Conservation (phyloP, 805 yeast genomes). For the Candida silvicultrix region DNA sequence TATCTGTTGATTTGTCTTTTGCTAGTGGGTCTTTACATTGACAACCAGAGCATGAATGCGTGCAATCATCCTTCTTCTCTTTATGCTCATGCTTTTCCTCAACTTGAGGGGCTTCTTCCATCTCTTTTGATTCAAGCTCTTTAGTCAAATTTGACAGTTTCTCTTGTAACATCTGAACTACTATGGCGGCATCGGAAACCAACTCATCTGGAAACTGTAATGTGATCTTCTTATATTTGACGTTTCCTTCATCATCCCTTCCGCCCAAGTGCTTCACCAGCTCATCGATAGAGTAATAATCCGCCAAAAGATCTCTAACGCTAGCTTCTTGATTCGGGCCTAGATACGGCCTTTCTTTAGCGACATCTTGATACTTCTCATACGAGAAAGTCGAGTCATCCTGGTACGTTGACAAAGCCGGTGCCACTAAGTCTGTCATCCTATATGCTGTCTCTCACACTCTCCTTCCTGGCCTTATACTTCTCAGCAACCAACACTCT, state of each 20-base stretch:
- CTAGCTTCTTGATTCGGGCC: slow-evolving; percentile 20
- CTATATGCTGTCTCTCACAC: too few relatives aligned
- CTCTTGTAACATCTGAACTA: slow-evolving; percentile 49
- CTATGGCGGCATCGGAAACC: slow-evolving; percentile 70
- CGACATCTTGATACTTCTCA: slow-evolving; percentile 30
- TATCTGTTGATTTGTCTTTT: slow-evolving; percentile 1
- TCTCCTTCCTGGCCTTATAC: too few relatives aligned
- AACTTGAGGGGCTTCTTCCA: not conserved
- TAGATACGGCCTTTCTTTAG: slow-evolving; percentile 23
- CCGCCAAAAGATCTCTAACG: slow-evolving; percentile 25
- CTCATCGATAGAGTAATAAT: slow-evolving; percentile 51
- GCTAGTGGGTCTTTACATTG: slow-evolving; percentile 18
- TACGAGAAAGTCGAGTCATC: slow-evolving; percentile 51
- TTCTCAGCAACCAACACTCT: too few relatives aligned
- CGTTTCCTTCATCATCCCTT: slow-evolving; percentile 22
- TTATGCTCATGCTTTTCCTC: slow-evolving; percentile 1
- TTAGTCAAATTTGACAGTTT: slow-evolving; percentile 7
- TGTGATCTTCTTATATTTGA: slow-evolving; percentile 49
- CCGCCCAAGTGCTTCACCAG: slow-evolving; percentile 34
- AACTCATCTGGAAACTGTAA: slow-evolving; percentile 86
- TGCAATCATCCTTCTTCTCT: slow-evolving; percentile 11
- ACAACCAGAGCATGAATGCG: slow-evolving; percentile 16
- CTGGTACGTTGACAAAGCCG: slow-evolving; percentile 69
- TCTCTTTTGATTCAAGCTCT: slow-evolving; percentile 6
- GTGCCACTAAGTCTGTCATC: slow-evolving; percentile 38